These are phyloP conservation scores for Amanita exitialis DNA, from an alignment of 768 basidiomycete species.

Conservation along the genomic window DNA sequence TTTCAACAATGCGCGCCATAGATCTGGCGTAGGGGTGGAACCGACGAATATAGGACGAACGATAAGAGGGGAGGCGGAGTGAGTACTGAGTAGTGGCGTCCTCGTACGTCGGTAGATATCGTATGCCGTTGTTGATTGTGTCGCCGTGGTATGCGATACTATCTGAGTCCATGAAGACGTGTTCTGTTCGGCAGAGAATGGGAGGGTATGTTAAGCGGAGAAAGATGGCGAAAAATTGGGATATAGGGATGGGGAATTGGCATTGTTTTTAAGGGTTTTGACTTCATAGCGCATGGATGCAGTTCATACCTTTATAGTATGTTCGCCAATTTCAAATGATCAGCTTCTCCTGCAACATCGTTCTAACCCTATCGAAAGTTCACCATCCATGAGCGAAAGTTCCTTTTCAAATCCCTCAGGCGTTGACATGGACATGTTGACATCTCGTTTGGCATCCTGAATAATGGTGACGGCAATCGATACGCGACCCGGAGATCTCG, in stretches of 20 bases:
- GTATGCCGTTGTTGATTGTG: not conserved
- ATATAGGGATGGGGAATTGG: not conserved
- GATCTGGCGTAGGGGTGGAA: not conserved
- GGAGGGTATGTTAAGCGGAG: too few relatives aligned
- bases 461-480: too few relatives aligned
- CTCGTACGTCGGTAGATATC: not conserved
- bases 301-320: not conserved
- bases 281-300: not conserved
- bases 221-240: not conserved
- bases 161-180: not conserved
- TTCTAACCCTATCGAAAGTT: too few relatives aligned
- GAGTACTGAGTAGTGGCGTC: not conserved
- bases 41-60: slow-evolving; percentile 1
- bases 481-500: slow-evolving; percentile 26
- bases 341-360: not conserved
- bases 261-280: not conserved
- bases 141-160: not conserved
- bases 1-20: too few relatives aligned
- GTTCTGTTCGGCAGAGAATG: not conserved
- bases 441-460: too few relatives aligned
- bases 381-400: not conserved
- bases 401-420: not conserved
- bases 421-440: too few relatives aligned
- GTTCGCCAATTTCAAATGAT: not conserved
- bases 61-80: not conserved